These are phyloP conservation scores for Candida sp. DNA, from an alignment of 1,139 yeast species.

Conservation along the genomic window DNA sequence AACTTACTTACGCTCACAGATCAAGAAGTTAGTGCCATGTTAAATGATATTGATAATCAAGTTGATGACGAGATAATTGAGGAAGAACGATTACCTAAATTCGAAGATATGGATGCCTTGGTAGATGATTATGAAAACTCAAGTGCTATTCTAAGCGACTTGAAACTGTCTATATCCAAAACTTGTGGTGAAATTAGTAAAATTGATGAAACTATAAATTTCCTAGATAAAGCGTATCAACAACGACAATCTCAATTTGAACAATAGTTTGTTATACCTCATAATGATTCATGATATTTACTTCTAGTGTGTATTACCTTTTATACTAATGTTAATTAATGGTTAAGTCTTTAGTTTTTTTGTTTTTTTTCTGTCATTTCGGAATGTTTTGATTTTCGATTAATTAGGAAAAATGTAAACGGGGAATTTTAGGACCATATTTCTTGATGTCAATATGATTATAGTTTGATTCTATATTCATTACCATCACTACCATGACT, in stretches of 20 bases:
- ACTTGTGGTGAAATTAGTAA: conserved; percentile 29
- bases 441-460: neutral
- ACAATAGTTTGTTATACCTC: neutral
- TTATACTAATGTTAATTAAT: too few species aligned
- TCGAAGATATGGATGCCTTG: conserved; percentile 14
- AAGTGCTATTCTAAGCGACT: conserved; percentile 16
- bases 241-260: neutral
- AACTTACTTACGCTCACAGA: conserved; percentile 28
- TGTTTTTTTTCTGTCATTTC: too few species aligned
- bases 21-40: conserved; percentile 24
- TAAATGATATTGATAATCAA: conserved; percentile 17
- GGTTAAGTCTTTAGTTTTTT: too few species aligned
- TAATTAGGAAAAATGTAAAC: neutral
- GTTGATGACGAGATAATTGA: conserved; percentile 6
- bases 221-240: conserved; percentile 23
- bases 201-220: conserved; percentile 26
- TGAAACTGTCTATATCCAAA: conserved; percentile 29
- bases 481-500: conserved; percentile 12
- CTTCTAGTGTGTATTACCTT: neutral
- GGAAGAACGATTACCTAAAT: neutral
- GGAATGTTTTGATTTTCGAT: neutral
- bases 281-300: neutral
- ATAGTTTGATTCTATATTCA: neutral
- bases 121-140: conserved; percentile 25
- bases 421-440: neutral